Conservation (phyloP, 306 rosid genomes). For the Fragaria vesca region DNA sequence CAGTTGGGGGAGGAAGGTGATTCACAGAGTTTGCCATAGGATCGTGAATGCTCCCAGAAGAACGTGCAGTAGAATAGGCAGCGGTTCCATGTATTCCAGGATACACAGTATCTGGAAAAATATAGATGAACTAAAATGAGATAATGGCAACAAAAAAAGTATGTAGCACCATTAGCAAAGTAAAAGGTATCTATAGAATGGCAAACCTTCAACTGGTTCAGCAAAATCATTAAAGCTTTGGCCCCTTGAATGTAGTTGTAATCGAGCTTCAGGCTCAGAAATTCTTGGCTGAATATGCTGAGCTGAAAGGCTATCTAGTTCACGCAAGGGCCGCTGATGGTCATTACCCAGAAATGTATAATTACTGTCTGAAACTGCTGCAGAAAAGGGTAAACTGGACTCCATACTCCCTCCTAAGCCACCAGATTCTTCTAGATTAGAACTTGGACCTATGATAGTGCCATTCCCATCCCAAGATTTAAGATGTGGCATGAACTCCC, state of each 20-base stretch:
- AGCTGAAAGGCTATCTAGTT: constrained; percentile 31
- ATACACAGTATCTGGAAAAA: constrained; percentile 40
- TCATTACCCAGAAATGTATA: constrained; percentile 31
- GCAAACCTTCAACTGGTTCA: constrained; percentile 50
- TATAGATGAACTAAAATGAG: constrained; percentile 3
- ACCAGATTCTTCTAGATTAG: constrained; percentile 32
- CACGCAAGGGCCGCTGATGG: constrained; percentile 20
- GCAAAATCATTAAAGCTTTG: constrained; percentile 38
- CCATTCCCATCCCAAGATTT: constrained; percentile 27
- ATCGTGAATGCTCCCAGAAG: constrained; percentile 28
- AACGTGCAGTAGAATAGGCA: constrained; percentile 30
- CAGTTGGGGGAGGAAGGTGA: constrained; percentile 31
- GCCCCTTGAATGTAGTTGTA: constrained; percentile 36
- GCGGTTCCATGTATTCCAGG: constrained; percentile 40
- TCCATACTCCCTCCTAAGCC: constrained; percentile 31
- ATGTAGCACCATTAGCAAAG: background rate
- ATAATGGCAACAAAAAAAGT: background rate
- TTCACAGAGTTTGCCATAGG: constrained; percentile 26
- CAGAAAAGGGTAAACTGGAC: constrained; percentile 27
- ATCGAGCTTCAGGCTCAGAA: constrained; percentile 36
- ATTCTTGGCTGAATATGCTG: constrained; percentile 35
- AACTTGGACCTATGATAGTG: constrained; percentile 25
- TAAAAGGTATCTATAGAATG: background rate
- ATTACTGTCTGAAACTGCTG: constrained; percentile 27
- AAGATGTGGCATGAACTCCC: constrained; percentile 52